A percentile compares a stretch with the other conserved stretches of the same genome.
Conservation (phyloP, 306 rosid genomes). For the Rosa rugosa region DNA sequence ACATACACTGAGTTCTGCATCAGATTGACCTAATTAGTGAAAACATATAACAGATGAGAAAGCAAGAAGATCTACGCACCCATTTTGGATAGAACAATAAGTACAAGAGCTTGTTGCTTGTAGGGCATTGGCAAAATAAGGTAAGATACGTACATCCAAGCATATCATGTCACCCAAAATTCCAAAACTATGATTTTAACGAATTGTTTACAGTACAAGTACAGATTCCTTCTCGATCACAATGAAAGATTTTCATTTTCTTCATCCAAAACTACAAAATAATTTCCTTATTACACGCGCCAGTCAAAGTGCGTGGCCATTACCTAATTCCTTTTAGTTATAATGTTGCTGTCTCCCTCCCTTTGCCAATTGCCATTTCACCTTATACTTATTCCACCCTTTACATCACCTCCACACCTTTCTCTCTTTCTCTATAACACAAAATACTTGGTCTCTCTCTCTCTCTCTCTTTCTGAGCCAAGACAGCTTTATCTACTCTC, state of each 20-base stretch:
- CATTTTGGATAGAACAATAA: constrained; percentile 5
- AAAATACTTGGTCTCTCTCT: not conserved
- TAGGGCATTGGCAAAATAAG: not conserved
- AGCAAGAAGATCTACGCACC: not conserved
- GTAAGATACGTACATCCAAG: not conserved
- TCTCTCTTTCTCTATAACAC: not conserved
- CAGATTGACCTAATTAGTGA: not conserved
- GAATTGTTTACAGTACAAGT: not conserved
- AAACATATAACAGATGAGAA: not conserved
- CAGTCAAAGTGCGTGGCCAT: not conserved
- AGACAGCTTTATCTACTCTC: not conserved
- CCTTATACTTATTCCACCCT: not conserved
- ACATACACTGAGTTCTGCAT: too few relatives aligned
- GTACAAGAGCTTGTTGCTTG: not conserved
- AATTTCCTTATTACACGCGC: constrained; percentile 30
- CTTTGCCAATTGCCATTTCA: constrained; percentile 10
- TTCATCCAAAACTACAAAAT: not conserved
- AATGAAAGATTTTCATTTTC: not conserved
- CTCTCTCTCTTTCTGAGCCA: not conserved
- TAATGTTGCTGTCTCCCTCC: constrained; percentile 32
- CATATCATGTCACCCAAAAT: not conserved
- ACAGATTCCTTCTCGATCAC: not conserved
- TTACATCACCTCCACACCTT: not conserved
- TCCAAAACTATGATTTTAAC: not conserved
- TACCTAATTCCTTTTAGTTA: constrained; percentile 8